Percentiles rank a stretch among this genome's conserved stretches.
Evolutionary conservation across 306 rosid species (phyloP).

Genomic region (Vachellia collinsii): DNA sequence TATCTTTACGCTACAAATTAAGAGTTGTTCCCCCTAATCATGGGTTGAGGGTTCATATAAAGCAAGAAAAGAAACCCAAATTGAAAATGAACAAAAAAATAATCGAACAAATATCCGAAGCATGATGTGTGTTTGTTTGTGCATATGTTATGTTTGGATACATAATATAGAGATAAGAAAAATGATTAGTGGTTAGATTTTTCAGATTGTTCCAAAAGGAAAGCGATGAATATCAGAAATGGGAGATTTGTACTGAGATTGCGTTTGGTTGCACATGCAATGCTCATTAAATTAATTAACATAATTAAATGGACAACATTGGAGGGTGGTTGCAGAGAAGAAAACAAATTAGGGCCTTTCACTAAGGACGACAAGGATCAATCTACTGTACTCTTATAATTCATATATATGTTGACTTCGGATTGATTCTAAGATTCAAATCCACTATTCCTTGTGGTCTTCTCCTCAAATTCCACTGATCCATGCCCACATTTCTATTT

Average conservation of each 20-base stretch:
- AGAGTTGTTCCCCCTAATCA: too few species aligned
- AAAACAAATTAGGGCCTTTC: conserved; percentile 3
- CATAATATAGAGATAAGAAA: too few species aligned
- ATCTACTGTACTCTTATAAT: neutral
- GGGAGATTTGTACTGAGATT: neutral
- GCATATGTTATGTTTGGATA: too few species aligned
- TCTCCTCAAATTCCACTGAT: neutral
- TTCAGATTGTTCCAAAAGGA: too few species aligned
- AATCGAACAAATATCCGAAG: neutral
- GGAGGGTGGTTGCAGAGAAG: neutral
- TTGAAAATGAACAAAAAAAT: too few species aligned
- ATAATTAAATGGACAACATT: too few species aligned
- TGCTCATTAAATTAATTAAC: too few species aligned
- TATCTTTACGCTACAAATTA: too few species aligned
- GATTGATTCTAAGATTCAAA: neutral
- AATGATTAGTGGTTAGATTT: too few species aligned
- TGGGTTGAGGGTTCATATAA: too few species aligned
- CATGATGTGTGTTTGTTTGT: neutral
- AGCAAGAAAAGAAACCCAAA: neutral
- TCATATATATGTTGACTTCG: neutral
- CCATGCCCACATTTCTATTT: neutral
- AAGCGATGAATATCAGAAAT: too few species aligned
- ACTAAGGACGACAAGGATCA: neutral
- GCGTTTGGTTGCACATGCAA: neutral
- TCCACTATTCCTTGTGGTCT: neutral